These are phyloP conservation scores for Odonthalia washingtoniensis DNA, from an alignment of 31 red algal genomes.

Conservation along the genomic window DNA sequence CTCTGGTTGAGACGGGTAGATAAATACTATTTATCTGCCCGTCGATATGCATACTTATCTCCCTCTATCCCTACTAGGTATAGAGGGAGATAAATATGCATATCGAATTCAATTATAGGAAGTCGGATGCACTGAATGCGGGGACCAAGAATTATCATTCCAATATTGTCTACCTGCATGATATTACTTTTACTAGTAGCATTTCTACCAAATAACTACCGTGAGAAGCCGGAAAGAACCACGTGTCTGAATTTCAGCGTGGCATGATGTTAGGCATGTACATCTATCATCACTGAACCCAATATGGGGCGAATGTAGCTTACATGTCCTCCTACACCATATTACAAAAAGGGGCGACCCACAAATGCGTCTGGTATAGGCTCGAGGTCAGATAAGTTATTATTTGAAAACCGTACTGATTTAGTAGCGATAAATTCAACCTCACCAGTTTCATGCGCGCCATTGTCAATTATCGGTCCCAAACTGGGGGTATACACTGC, in stretches of 20 bases:
- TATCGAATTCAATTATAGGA: background rate
- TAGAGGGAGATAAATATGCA: slow-evolving; percentile 18
- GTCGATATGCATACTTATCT: slow-evolving; percentile 32
- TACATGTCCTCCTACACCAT: background rate
- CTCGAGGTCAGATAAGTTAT: slow-evolving; percentile 28
- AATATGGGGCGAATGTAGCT: slow-evolving; percentile 33
- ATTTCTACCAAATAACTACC: no score
- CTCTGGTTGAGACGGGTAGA: background rate
- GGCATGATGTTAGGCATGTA: slow-evolving; percentile 2
- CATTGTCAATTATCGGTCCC: slow-evolving; percentile 27
- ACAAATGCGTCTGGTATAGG: slow-evolving; percentile 14
- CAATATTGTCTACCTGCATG: background rate
- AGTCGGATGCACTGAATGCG: background rate
- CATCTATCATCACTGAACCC: slow-evolving; percentile 26
- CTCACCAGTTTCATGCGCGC: slow-evolving; percentile 8
- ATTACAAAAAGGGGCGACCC: slow-evolving; percentile 28
- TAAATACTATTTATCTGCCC: no score
- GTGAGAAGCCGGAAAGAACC: no score
- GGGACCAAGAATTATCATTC: background rate
- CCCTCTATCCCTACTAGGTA: no score
- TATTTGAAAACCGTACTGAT: background rate
- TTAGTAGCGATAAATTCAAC: background rate
- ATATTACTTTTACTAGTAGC: background rate
- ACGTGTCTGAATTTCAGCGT: slow-evolving; percentile 15
- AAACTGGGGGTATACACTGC: background rate